These are phyloP conservation scores for Eimeria praecox DNA, from an alignment of 169 alveolate species.

Conservation along the genomic window DNA sequence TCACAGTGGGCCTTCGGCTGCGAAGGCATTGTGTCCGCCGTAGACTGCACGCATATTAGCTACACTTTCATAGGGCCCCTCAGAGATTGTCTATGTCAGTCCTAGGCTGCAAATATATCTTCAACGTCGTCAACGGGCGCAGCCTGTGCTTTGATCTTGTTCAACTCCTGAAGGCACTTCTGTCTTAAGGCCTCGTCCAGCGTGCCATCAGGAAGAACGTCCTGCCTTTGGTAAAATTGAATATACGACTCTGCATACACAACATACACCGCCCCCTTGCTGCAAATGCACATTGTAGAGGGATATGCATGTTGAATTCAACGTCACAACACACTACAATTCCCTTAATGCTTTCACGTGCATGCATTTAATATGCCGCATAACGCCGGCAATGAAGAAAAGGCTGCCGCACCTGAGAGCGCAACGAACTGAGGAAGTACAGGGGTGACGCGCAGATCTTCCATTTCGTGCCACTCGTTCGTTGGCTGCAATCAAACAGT, in stretches of 20 bases:
- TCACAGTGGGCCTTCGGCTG: not conserved
- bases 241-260: slow-evolving; percentile 79
- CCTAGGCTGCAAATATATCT: slow-evolving; percentile 61
- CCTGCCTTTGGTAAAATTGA: slow-evolving; percentile 82
- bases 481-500: slow-evolving; percentile 88
- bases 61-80: not conserved
- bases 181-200: slow-evolving; percentile 55
- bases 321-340: too few relatives aligned
- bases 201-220: slow-evolving; percentile 81
- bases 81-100: not conserved
- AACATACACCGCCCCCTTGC: not conserved
- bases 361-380: not conserved
- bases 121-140: slow-evolving; percentile 69
- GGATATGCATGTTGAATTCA: not conserved
- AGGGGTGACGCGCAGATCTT: slow-evolving; percentile 97
- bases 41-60: not conserved
- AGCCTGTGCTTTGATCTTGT: slow-evolving; percentile 8
- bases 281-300: not conserved
- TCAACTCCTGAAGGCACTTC: slow-evolving; percentile 58
- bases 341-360: too few relatives aligned
- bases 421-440: slow-evolving; percentile 98
- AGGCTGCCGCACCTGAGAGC: slow-evolving; percentile 82
- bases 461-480: slow-evolving; percentile 98
- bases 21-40: not conserved
- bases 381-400: not conserved